Base-by-base conservation (phyloP, 225 moss, liverwort and hornwort species). In the Antitrichia curtipendula region DNA sequence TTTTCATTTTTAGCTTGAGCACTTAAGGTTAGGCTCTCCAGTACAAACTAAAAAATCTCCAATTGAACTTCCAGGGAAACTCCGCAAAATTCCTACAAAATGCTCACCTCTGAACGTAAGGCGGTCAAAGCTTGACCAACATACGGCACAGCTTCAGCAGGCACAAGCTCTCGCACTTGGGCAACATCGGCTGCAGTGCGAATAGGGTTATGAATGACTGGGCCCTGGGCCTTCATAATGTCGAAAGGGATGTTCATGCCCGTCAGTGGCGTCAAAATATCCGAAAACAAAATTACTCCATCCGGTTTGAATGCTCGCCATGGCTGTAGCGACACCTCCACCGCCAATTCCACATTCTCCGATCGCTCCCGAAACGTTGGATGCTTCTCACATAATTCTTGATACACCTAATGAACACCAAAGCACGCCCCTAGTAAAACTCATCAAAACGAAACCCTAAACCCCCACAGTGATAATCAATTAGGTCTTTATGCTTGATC, bases 201-300 rank as follows among this genome's bases (percentile, higher is more conserved):
- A 87, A 98, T 95, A 80, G 98, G 98, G 49, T 95, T 91, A 75
- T 96, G 91, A 45, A 98, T 97, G 28, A 98, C 40, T 28, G 98
- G 98, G n/a, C 98, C 98, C 85, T 95, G 91, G 83, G 90, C 92
- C 92, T 98, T 97, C 36, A 95, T 40, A 58, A 98, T 98, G 84
- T 98, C 98, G 65, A 98, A 98, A 40, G 97, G 96, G 54, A 98
- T 97, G 65, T 96, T 97, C 96, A 98, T 97, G n/a, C 97, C 98
- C 66, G 98, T 97, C 43, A 98, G 74, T 15, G 98, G 98, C 82
- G 98, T 98, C 89, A 98, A 91, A 86, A 98, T 98, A 45, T 98
- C 98, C 80, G 98, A 98, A 86, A 98, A 98, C n/a, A 98, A 87
- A 88, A 98, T 98, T 88, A 98, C 98, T 75, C 98, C 98, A 80